Evolutionary conservation across 495 filamentous ascomycete genomes (phyloP).

Genomic region (Parachaetomium inaequale): DNA sequence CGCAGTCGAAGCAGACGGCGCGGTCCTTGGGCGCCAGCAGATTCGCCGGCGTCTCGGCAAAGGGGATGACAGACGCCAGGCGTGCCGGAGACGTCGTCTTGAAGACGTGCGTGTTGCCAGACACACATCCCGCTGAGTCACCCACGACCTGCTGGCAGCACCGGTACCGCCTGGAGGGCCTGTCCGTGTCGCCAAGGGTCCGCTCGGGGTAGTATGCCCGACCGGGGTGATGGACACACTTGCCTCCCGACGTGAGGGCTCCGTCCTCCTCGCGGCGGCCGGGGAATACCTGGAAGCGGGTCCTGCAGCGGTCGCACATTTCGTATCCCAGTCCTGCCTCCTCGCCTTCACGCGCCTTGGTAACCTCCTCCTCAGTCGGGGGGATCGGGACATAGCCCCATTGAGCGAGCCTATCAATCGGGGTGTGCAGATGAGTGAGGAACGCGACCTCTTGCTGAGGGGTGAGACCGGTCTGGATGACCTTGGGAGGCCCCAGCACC

Average conservation of each 20-base stretch:
- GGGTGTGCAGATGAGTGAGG: constrained; percentile 54
- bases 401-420: constrained; percentile 55
- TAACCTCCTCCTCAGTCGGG: constrained; percentile 51
- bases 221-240: constrained; percentile 74
- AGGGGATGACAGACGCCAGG: constrained; percentile 73
- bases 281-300: constrained; percentile 88
- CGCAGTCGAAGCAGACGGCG: constrained; percentile 83
- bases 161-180: constrained; percentile 56
- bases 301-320: constrained; percentile 78
- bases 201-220: constrained; percentile 53
- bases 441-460: constrained; percentile 64
- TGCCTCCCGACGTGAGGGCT: constrained; percentile 67
- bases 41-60: constrained; percentile 68
- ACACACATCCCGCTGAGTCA: constrained; percentile 67
- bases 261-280: constrained; percentile 79
- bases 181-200: constrained; percentile 40
- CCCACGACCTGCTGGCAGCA: constrained; percentile 77
- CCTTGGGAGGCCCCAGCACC: constrained; percentile 34
- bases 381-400: constrained; percentile 69
- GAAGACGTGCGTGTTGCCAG: constrained; percentile 74
- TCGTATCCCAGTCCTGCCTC: constrained; percentile 71
- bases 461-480: constrained; percentile 64
- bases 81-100: constrained; percentile 73
- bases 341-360: constrained; percentile 59
- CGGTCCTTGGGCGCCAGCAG: constrained; percentile 38